phyloP scores from a whole-genome alignment of 2,329 filamentous ascomycete species.

The Aaosphaeria arxii region DNA sequence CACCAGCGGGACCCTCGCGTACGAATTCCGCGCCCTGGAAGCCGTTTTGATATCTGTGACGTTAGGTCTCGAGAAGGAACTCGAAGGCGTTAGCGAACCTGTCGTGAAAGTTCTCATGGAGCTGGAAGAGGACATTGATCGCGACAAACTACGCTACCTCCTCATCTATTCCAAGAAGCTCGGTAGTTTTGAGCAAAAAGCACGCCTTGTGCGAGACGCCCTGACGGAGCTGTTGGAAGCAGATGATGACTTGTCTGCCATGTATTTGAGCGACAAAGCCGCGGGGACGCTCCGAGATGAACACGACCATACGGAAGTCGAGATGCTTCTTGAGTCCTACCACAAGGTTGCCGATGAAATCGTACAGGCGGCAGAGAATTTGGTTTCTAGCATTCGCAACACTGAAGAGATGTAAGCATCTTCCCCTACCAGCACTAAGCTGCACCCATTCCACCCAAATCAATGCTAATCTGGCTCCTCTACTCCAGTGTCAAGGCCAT shows the following conservation, averaged over 20 bases:
- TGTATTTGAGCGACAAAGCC: slow-evolving; percentile 92
- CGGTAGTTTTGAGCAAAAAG: slow-evolving; percentile 96
- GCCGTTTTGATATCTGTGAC: slow-evolving; percentile 93
- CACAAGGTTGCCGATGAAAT: slow-evolving; percentile 98
- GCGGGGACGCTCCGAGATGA: slow-evolving; percentile 69
- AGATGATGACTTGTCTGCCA: slow-evolving; percentile 88
- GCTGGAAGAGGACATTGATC: slow-evolving; percentile 93
- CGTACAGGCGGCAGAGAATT: slow-evolving; percentile 87
- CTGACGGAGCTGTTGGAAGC: slow-evolving; percentile 94
- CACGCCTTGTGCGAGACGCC: slow-evolving; percentile 86
- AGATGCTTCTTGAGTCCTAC: slow-evolving; percentile 95
- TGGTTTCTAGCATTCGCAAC: slow-evolving; percentile 93
- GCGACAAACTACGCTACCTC: slow-evolving; percentile 85
- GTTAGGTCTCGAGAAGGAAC: slow-evolving; percentile 86
- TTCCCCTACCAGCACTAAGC: slow-evolving; percentile 28
- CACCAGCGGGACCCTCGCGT: slow-evolving; percentile 62
- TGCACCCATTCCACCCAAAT: not conserved
- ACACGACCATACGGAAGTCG: slow-evolving; percentile 92
- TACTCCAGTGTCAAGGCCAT: slow-evolving; percentile 82
- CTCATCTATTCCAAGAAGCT: slow-evolving; percentile 94
- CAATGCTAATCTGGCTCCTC: slow-evolving; percentile 9
- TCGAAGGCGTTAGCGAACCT: slow-evolving; percentile 88
- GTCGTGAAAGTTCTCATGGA: slow-evolving; percentile 86
- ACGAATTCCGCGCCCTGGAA: slow-evolving; percentile 95
- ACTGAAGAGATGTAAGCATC: slow-evolving; percentile 88